phyloP scores from a whole-genome alignment of 257 asterid genomes.

The Petunia secreta region DNA sequence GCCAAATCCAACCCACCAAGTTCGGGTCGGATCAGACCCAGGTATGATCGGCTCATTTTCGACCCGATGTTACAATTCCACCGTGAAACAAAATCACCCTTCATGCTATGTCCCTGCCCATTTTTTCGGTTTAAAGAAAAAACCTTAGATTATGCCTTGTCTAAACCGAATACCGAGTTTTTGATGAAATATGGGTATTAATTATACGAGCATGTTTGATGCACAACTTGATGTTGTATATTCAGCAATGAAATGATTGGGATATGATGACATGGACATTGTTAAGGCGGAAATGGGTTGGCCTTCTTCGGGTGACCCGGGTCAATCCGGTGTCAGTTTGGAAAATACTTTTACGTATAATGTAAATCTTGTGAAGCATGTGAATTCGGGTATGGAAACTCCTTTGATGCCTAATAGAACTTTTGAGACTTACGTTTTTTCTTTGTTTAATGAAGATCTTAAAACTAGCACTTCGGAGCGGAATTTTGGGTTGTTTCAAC shows the following conservation, averaged over 20 bases:
- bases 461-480: slow-evolving; percentile 33
- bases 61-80: slow-evolving; percentile 40
- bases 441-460: slow-evolving; percentile 35
- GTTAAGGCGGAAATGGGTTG: slow-evolving; percentile 60
- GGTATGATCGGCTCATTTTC: slow-evolving; percentile 33
- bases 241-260: slow-evolving; percentile 42
- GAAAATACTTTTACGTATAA: slow-evolving; percentile 49
- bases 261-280: slow-evolving; percentile 39
- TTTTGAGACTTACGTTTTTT: slow-evolving; percentile 51
- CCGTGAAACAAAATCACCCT: slow-evolving; percentile 39
- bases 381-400: slow-evolving; percentile 51
- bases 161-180: slow-evolving; percentile 42
- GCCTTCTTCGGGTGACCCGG: slow-evolving; percentile 53
- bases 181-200: slow-evolving; percentile 36
- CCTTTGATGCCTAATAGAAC: slow-evolving; percentile 54
- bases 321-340: slow-evolving; percentile 42
- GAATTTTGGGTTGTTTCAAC: slow-evolving; percentile 31
- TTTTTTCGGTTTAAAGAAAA: slow-evolving; percentile 39
- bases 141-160: slow-evolving; percentile 47
- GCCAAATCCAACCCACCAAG: slow-evolving; percentile 33
- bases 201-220: slow-evolving; percentile 52
- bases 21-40: slow-evolving; percentile 35
- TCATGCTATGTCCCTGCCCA: slow-evolving; percentile 57
- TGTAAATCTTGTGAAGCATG: slow-evolving; percentile 41
- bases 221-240: slow-evolving; percentile 56